Percentiles rank a stretch among this genome's conserved stretches.
Evolutionary conservation across 495 filamentous ascomycete genomes (phyloP).

Genomic region (Penicillium pulvis): DNA sequence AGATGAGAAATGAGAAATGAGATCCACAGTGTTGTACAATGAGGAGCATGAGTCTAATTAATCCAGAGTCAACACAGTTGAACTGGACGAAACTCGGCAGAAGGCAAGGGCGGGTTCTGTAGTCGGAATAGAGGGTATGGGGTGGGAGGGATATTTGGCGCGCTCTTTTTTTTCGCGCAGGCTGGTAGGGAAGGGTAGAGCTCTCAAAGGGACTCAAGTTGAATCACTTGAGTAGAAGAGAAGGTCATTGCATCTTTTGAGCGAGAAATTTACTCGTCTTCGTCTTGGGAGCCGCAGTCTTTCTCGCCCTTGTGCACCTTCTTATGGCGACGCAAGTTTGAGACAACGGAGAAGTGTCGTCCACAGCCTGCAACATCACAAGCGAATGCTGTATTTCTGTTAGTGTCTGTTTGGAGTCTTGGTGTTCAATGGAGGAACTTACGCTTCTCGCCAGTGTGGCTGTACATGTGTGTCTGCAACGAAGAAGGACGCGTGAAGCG

Average conservation of each 20-base stretch:
- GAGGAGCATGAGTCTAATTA: slow-evolving; percentile 8
- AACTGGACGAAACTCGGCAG: slow-evolving; percentile 1
- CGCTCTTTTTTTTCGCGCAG: slow-evolving; percentile 2
- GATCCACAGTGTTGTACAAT: slow-evolving; percentile 49
- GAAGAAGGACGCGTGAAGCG: slow-evolving; percentile 96
- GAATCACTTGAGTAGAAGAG: slow-evolving; percentile 10
- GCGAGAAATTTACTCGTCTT: slow-evolving; percentile 43
- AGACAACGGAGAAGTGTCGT: slow-evolving; percentile 96
- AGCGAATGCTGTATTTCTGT: slow-evolving; percentile 69
- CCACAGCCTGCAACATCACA: slow-evolving; percentile 96
- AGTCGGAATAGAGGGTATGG: slow-evolving; percentile 7
- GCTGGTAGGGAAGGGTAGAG: slow-evolving; percentile 10
- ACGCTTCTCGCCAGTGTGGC: slow-evolving; percentile 99
- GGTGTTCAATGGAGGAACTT: slow-evolving; percentile 46
- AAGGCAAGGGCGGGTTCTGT: slow-evolving; percentile 1
- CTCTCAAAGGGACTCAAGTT: slow-evolving; percentile 12
- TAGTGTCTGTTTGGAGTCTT: slow-evolving; percentile 26
- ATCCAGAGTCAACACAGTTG: slow-evolving; percentile 25
- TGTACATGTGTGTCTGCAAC: slow-evolving; percentile 98
- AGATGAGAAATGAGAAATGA: slow-evolving; percentile 21
- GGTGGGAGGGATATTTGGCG: slow-evolving; percentile 12
- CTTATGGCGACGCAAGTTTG: slow-evolving; percentile 89
- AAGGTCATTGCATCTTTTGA: slow-evolving; percentile 13
- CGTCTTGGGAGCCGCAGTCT: slow-evolving; percentile 46
- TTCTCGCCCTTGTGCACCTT: slow-evolving; percentile 93